Conservation (phyloP, 495 filamentous ascomycete genomes). For the Pseudomonodictys pantanalensis region DNA sequence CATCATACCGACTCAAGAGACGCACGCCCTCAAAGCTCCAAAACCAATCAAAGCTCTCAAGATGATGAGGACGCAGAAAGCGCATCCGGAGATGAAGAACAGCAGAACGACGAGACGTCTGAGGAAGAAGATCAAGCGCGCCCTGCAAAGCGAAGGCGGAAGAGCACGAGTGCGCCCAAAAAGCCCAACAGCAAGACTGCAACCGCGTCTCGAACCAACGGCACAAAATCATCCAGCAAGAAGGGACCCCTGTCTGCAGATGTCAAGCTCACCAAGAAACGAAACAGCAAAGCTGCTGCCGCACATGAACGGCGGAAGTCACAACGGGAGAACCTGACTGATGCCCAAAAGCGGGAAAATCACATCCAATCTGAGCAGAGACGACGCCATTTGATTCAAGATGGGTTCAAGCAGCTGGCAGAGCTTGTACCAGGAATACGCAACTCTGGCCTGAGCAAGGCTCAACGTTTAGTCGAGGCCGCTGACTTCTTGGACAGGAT, state of each 20-base stretch:
- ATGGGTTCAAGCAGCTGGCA: conserved; percentile 71
- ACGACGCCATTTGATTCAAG: conserved; percentile 71
- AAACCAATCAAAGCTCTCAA: background rate
- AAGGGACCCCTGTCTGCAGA: conserved; percentile 5
- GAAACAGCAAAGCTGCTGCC: conserved; percentile 10
- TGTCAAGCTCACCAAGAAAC: conserved; percentile 13
- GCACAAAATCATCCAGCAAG: background rate
- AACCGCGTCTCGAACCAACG: conserved; percentile 32
- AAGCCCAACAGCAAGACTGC: background rate
- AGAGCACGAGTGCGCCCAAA: conserved; percentile 3
- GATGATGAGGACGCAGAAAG: too few species aligned
- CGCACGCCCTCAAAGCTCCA: conserved; percentile 54
- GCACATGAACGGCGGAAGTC: too few species aligned
- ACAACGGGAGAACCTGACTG: conserved; percentile 71
- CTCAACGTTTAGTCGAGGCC: conserved; percentile 66
- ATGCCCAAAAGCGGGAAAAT: conserved; percentile 80
- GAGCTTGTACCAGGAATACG: conserved; percentile 66
- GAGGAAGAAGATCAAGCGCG: conserved; percentile 44
- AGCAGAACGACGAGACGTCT: conserved; percentile 32
- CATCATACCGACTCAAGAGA: conserved; percentile 48
- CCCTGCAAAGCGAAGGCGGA: conserved; percentile 27
- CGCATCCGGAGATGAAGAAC: conserved; percentile 13
- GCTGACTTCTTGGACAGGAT: conserved; percentile 72
- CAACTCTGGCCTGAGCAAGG: conserved; percentile 73
- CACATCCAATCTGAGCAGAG: conserved; percentile 90